Percentiles rank a stretch among this genome's conserved stretches.
Conservation (phyloP, 73 alveolate species). For the Paramecium octaurelia region DNA sequence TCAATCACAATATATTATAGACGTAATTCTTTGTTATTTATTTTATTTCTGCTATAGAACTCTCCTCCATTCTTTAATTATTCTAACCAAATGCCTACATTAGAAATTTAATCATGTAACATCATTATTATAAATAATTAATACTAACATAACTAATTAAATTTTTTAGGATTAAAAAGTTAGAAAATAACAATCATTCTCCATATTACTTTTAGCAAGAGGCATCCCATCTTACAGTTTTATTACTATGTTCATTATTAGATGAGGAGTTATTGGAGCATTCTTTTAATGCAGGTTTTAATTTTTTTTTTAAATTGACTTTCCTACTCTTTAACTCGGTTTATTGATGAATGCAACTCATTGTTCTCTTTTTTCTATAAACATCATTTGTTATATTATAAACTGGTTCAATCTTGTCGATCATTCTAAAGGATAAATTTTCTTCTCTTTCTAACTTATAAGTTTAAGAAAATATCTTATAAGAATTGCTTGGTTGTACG, state of each 20-base stretch:
- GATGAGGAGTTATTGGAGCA: neutral
- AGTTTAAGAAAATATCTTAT: neutral
- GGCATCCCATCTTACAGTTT: constrained; percentile 13
- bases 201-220: neutral
- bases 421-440: neutral
- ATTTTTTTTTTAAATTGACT: neutral
- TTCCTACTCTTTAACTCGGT: neutral
- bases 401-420: neutral
- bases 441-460: neutral
- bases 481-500: neutral
- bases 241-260: neutral
- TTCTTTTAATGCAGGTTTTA: neutral
- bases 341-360: neutral
- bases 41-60: neutral
- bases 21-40: neutral
- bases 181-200: neutral
- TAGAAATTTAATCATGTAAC: neutral
- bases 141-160: neutral
- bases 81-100: neutral
- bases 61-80: neutral
- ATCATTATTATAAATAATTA: neutral
- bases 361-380: neutral
- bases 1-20: neutral
- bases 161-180: neutral
- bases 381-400: neutral